A percentile compares a stretch with the other conserved stretches of the same genome.
Conservation (phyloP, 257 asterid species). For the Solanum microdontum region DNA sequence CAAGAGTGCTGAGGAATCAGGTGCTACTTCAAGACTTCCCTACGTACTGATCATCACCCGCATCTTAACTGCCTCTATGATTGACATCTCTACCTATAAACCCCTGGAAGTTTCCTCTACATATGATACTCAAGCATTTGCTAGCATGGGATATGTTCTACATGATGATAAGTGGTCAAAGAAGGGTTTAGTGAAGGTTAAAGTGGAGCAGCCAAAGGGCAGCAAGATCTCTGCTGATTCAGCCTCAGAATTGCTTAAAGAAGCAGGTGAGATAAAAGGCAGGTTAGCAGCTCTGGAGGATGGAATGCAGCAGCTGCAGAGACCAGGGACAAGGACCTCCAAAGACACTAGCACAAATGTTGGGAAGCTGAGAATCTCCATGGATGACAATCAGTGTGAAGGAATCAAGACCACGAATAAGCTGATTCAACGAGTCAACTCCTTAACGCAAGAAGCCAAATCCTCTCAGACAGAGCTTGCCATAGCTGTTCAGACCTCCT, state of each 20-base stretch:
- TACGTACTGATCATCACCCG: neutral
- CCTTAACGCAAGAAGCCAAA: neutral
- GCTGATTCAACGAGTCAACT: neutral
- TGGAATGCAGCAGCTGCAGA: neutral
- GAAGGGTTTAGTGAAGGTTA: neutral
- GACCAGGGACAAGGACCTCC: neutral
- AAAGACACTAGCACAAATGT: neutral
- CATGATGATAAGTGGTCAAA: neutral
- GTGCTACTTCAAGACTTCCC: neutral
- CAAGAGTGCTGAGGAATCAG: neutral
- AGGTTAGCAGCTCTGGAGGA: neutral
- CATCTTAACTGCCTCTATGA: neutral
- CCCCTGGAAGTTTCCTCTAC: neutral
- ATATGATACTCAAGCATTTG: neutral
- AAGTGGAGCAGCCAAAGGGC: neutral
- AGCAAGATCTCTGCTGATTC: neutral
- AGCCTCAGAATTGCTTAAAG: neutral
- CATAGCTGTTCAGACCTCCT: neutral
- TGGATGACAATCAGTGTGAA: neutral
- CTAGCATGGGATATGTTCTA: neutral
- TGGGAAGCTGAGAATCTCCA: neutral
- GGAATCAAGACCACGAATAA: neutral
- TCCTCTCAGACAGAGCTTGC: neutral
- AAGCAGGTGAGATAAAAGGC: neutral
- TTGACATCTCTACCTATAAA: neutral